A percentile compares a stretch with the other conserved stretches of the same genome.
Evolutionary conservation across 2,329 filamentous ascomycete genomes (phyloP).

Genomic region (Aureobasidium melanogenum): DNA sequence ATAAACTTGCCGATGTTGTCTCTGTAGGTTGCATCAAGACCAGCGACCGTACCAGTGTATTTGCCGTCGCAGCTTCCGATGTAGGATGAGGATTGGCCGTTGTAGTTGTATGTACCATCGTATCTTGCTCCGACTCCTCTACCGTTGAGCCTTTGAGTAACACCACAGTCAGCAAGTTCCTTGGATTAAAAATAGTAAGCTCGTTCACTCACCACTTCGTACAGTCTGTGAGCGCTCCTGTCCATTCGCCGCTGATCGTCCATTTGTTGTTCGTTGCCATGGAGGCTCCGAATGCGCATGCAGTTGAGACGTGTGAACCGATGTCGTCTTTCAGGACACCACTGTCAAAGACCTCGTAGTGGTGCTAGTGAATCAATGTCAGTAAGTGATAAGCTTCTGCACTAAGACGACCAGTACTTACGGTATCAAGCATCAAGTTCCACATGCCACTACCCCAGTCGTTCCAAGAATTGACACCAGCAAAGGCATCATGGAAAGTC

Average conservation of each 20-base stretch:
- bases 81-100: slow-evolving; percentile 27
- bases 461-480: slow-evolving; percentile 36
- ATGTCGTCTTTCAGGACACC: slow-evolving; percentile 29
- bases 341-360: slow-evolving; percentile 40
- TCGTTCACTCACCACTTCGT: neutral
- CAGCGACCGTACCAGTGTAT: slow-evolving; percentile 34
- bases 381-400: neutral
- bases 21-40: slow-evolving; percentile 33
- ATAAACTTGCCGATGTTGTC: slow-evolving; percentile 37
- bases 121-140: slow-evolving; percentile 35
- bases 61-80: slow-evolving; percentile 38
- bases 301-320: slow-evolving; percentile 31
- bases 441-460: slow-evolving; percentile 37
- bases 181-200: neutral
- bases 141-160: slow-evolving; percentile 30
- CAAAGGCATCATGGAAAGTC: slow-evolving; percentile 40
- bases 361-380: slow-evolving; percentile 21
- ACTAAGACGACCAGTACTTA: neutral
- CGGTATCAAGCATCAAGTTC: slow-evolving; percentile 37
- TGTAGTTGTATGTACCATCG: slow-evolving; percentile 31
- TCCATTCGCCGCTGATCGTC: slow-evolving; percentile 41
- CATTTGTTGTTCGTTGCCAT: slow-evolving; percentile 39
- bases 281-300: slow-evolving; percentile 35
- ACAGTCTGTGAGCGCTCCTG: slow-evolving; percentile 22
- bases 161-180: slow-evolving; percentile 26